These are phyloP conservation scores for Metschnikowia anglica DNA, from an alignment of 805 yeast genomes.

Conservation along the genomic window DNA sequence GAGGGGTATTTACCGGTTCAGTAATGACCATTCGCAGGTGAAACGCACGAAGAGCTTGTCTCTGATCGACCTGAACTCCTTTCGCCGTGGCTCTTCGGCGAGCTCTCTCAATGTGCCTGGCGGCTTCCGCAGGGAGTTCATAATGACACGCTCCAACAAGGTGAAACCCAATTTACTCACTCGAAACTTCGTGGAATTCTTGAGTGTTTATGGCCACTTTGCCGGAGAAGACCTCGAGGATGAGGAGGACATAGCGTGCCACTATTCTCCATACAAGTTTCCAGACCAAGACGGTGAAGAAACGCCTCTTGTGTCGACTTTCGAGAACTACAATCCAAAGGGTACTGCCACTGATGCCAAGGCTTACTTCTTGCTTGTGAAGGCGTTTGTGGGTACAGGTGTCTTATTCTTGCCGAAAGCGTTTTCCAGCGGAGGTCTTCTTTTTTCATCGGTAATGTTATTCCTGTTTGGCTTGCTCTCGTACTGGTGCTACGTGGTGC, in stretches of 20 bases:
- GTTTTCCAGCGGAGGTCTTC: conserved; percentile 69
- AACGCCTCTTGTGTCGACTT: conserved; percentile 30
- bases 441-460: conserved; percentile 54
- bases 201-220: conserved; percentile 79
- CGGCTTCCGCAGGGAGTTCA: conserved; percentile 74
- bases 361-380: conserved; percentile 68
- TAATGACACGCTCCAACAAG: conserved; percentile 30
- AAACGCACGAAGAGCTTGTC: conserved; percentile 19
- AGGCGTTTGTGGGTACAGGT: conserved; percentile 79
- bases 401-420: conserved; percentile 69
- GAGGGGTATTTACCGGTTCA: conserved; percentile 17
- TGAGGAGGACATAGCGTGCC: conserved; percentile 57
- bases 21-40: conserved; percentile 11
- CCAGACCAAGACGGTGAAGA: conserved; percentile 31
- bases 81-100: conserved; percentile 60
- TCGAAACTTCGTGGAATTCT: conserved; percentile 71
- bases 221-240: conserved; percentile 82
- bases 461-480: conserved; percentile 66
- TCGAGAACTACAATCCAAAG: conserved; percentile 14
- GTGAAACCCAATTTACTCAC: conserved; percentile 53
- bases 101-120: conserved; percentile 76
- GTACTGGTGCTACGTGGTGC: conserved; percentile 72
- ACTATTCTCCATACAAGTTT: conserved; percentile 33
- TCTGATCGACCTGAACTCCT: conserved; percentile 13
- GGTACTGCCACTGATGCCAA: conserved; percentile 75